Evolutionary conservation across 768 basidiomycete species (phyloP).

Genomic region (Panus rudis): DNA sequence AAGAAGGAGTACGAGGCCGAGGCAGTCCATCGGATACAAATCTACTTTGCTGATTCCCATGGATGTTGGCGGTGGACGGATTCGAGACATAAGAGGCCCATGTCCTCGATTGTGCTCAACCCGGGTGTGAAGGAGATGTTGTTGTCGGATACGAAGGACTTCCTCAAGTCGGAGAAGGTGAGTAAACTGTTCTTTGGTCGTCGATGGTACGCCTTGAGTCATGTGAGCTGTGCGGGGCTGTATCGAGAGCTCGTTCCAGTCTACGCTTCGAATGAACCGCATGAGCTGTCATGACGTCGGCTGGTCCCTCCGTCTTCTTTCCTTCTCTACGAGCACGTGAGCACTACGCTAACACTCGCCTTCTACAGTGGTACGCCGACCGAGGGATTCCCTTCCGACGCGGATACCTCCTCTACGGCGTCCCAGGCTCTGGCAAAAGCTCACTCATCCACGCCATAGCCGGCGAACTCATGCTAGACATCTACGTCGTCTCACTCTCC

Average conservation of each 20-base stretch:
- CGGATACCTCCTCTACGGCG: constrained; percentile 78
- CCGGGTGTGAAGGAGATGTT: constrained; percentile 89
- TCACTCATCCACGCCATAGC: constrained; percentile 85
- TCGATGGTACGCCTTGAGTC: background rate
- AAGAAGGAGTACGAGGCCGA: constrained; percentile 86
- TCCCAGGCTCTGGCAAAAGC: constrained; percentile 82
- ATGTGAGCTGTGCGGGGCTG: background rate
- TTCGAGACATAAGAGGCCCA: constrained; percentile 81
- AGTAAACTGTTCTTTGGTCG: constrained; percentile 8
- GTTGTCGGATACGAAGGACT: constrained; percentile 73
- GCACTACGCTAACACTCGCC: too few relatives aligned
- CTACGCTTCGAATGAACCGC: too few relatives aligned
- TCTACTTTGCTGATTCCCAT: constrained; percentile 85
- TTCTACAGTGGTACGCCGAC: constrained; percentile 87
- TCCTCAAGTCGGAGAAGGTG: constrained; percentile 78
- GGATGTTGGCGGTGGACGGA: constrained; percentile 87
- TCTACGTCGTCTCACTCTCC: constrained; percentile 84
- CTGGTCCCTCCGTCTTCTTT: constrained; percentile 1
- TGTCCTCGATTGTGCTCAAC: constrained; percentile 81
- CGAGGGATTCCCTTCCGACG: constrained; percentile 89
- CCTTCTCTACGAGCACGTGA: too few relatives aligned
- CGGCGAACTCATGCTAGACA: constrained; percentile 83
- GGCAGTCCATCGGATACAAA: constrained; percentile 79
- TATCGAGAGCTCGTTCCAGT: too few relatives aligned
- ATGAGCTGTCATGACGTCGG: background rate